Evolutionary conservation across 106 monocot genomes (phyloP).

Genomic region (Dendrobium catenatum): DNA sequence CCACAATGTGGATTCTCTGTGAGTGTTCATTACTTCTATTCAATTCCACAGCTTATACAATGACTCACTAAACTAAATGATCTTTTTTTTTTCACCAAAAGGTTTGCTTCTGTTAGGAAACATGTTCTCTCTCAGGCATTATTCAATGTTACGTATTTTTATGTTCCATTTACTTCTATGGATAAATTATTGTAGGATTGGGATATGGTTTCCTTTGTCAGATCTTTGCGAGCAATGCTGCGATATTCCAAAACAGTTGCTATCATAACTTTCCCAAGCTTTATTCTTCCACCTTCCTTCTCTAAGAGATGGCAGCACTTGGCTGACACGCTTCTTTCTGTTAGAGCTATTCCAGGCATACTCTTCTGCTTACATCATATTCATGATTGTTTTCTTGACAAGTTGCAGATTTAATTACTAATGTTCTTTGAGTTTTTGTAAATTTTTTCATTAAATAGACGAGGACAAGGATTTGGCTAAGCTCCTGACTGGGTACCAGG

Average conservation of each 20-base stretch:
- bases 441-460: conserved; percentile 33
- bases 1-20: conserved; percentile 77
- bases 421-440: background rate
- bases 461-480: conserved; percentile 89
- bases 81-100: background rate
- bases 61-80: background rate
- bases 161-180: conserved; percentile 19
- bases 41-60: background rate
- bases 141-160: background rate
- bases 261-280: conserved; percentile 74
- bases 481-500: conserved; percentile 93
- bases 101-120: background rate
- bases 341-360: conserved; percentile 78
- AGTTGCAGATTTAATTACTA: background rate
- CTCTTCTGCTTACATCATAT: conserved; percentile 7
- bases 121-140: background rate
- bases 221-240: conserved; percentile 70
- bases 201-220: conserved; percentile 93
- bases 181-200: conserved; percentile 67
- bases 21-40: conserved; percentile 1
- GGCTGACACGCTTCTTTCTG: conserved; percentile 86
- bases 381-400: background rate
- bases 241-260: conserved; percentile 86
- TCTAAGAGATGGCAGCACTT: conserved; percentile 95
- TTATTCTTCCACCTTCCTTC: conserved; percentile 56